Evolutionary conservation across 371 early-diverging fungal species (phyloP).

Genomic region (Apophysomyces trapeziformis): DNA sequence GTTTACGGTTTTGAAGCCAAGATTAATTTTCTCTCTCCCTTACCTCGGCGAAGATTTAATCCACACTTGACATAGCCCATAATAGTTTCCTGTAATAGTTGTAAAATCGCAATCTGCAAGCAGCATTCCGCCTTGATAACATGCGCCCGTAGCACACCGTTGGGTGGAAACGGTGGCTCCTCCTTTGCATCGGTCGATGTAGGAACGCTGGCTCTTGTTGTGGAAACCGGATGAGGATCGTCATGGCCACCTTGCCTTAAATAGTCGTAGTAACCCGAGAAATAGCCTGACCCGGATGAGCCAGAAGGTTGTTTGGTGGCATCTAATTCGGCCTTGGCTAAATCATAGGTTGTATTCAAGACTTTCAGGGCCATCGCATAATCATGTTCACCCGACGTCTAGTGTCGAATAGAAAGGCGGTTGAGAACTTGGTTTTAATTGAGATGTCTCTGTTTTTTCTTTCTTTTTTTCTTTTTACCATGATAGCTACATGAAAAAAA

Average conservation of each 20-base stretch:
- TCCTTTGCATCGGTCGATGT: conserved; percentile 13
- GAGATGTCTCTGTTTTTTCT: neutral
- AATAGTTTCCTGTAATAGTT: conserved; percentile 61
- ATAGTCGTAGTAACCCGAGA: conserved; percentile 38
- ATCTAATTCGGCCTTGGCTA: conserved; percentile 34
- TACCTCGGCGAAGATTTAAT: conserved; percentile 44
- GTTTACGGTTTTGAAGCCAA: neutral
- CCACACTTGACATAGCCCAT: conserved; percentile 68
- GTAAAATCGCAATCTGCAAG: conserved; percentile 59
- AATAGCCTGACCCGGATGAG: conserved; percentile 26
- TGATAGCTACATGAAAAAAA: conserved; percentile 26
- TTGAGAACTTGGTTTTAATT: too few relatives aligned
- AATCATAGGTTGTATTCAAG: conserved; percentile 23
- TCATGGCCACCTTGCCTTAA: conserved; percentile 10
- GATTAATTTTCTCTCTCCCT: neutral
- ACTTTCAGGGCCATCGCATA: conserved; percentile 26
- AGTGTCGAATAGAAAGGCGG: neutral
- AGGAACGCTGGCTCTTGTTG: neutral
- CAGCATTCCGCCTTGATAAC: conserved; percentile 65
- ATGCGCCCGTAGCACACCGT: conserved; percentile 62
- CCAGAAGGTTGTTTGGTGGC: conserved; percentile 29
- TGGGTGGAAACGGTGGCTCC: conserved; percentile 42
- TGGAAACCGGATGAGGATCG: conserved; percentile 11
- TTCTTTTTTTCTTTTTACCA: conserved; percentile 28
- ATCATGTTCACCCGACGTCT: conserved; percentile 25